phyloP scores from a whole-genome alignment of 176 grass and related monocot species.

The Raddia distichophylla region DNA sequence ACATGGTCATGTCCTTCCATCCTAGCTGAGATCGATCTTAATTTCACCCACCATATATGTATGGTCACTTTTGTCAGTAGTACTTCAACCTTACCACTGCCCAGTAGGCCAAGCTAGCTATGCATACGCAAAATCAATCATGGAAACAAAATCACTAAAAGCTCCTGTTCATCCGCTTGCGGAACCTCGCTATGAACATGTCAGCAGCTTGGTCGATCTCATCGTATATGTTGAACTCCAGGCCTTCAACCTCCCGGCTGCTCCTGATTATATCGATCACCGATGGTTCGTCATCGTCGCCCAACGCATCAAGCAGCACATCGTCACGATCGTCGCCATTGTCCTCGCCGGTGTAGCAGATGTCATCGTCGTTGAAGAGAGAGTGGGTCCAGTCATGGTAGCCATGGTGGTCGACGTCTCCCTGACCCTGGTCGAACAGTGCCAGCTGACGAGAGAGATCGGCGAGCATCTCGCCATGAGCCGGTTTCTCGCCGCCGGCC shows the following conservation, averaged over 20 bases:
- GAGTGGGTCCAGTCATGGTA: constrained; percentile 52
- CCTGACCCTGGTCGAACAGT: constrained; percentile 30
- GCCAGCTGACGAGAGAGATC: constrained; percentile 39
- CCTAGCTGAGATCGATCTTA: background rate
- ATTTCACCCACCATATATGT: background rate
- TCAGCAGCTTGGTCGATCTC: constrained; percentile 80
- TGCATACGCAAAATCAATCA: too few species aligned
- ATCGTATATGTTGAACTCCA: constrained; percentile 73
- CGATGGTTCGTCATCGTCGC: constrained; percentile 33
- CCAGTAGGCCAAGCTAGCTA: background rate
- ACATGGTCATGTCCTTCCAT: background rate
- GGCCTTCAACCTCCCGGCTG: constrained; percentile 49
- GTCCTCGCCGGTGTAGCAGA: background rate
- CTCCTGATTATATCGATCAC: constrained; percentile 78
- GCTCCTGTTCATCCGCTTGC: constrained; percentile 47
- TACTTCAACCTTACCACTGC: background rate
- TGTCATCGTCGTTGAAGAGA: constrained; percentile 45
- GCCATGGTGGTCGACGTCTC: background rate
- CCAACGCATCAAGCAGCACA: background rate
- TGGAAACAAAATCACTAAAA: constrained; percentile 22
- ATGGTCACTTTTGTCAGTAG: constrained; percentile 21
- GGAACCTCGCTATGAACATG: constrained; percentile 79
- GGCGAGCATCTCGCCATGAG: background rate
- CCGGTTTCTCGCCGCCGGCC: background rate
- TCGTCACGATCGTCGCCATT: constrained; percentile 25